Evolutionary conservation across 2,329 filamentous ascomycete species (phyloP).

Genomic region (Ramularia endophylla): DNA sequence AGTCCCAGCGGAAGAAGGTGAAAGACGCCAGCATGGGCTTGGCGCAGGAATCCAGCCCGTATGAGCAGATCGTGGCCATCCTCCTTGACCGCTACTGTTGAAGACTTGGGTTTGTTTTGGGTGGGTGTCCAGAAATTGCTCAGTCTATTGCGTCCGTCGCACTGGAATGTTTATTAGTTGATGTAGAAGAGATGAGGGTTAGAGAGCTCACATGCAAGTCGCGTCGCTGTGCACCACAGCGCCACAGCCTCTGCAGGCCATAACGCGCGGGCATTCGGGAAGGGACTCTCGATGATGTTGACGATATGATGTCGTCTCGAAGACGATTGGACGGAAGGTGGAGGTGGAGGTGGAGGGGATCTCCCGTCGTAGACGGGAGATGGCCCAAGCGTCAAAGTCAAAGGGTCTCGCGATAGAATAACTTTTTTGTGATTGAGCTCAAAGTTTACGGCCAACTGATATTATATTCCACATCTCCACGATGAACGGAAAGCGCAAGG

Average conservation of each 20-base stretch:
- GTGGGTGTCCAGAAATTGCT: constrained; percentile 77
- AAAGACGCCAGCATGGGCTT: constrained; percentile 86
- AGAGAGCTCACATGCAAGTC: constrained; percentile 10
- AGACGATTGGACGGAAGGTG: too few species aligned
- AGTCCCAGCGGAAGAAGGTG: constrained; percentile 84
- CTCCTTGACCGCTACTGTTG: constrained; percentile 47
- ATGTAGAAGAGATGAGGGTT: not conserved
- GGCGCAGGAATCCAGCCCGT: constrained; percentile 41
- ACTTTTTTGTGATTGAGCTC: too few species aligned
- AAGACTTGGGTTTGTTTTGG: constrained; percentile 31
- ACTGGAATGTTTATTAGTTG: constrained; percentile 32
- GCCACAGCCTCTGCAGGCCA: constrained; percentile 4
- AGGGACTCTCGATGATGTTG: not conserved
- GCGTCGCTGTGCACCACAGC: constrained; percentile 4
- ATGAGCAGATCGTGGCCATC: constrained; percentile 40
- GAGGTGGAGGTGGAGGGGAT: too few species aligned
- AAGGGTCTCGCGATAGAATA: too few species aligned
- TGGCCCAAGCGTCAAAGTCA: too few species aligned
- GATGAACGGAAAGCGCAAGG: constrained; percentile 35
- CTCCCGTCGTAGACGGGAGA: too few species aligned
- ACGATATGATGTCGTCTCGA: not conserved
- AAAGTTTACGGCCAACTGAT: too few species aligned
- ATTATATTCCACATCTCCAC: too few species aligned
- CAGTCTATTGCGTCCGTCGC: constrained; percentile 54
- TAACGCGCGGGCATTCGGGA: constrained; percentile 3